Percentiles rank a stretch among this genome's conserved stretches.
These are phyloP conservation scores for Dipodascus geniculatus DNA, from an alignment of 805 yeast species.

Conservation along the genomic window DNA sequence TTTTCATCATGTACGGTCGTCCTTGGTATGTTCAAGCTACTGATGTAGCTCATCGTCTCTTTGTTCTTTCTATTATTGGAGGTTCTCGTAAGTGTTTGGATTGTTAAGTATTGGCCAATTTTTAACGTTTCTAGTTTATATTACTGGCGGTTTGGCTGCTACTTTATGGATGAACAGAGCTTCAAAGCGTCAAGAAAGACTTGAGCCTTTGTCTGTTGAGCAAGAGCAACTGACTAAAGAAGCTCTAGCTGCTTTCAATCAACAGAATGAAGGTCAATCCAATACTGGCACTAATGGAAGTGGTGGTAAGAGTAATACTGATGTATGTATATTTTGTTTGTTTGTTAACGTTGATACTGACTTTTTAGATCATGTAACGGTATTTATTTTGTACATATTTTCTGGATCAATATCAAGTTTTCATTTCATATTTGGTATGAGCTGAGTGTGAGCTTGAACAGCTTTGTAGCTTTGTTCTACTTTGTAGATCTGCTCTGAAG, in stretches of 20 bases:
- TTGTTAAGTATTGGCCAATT: background rate
- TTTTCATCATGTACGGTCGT: constrained; percentile 20
- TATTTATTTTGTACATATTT: background rate
- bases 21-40: constrained; percentile 71
- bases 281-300: background rate
- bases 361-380: background rate
- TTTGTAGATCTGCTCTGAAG: no score
- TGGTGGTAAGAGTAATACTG: background rate
- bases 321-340: background rate
- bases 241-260: background rate
- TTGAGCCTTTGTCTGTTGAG: background rate
- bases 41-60: constrained; percentile 61
- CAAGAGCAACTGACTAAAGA: constrained; percentile 1
- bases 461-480: no score
- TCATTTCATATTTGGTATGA: no score
- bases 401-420: no score
- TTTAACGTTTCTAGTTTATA: background rate
- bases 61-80: constrained; percentile 57
- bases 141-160: constrained; percentile 13
- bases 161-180: constrained; percentile 6
- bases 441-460: no score
- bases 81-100: constrained; percentile 25
- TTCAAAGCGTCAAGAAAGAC: constrained; percentile 6
- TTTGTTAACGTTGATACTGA: background rate
- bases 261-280: background rate